Conservation (phyloP, 164 flowering plant genomes). For the Aristolochia californica region DNA sequence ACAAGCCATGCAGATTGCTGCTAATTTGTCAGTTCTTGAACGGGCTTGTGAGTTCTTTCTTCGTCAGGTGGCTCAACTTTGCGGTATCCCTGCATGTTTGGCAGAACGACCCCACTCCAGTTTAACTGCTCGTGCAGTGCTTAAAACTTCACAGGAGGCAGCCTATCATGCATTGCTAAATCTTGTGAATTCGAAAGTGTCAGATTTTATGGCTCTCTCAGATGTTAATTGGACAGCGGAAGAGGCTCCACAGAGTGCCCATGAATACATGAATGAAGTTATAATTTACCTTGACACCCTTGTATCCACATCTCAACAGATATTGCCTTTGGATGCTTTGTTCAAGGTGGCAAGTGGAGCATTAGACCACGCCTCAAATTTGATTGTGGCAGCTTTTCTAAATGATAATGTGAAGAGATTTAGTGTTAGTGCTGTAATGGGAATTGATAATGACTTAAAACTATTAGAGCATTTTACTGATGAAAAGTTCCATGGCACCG, state of each 20-base stretch:
- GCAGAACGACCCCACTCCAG: slow-evolving; percentile 50
- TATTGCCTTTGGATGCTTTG: slow-evolving; percentile 69
- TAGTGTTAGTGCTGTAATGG: slow-evolving; percentile 55
- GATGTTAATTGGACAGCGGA: slow-evolving; percentile 79
- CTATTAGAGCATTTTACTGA: slow-evolving; percentile 68
- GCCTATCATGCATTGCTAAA: slow-evolving; percentile 58
- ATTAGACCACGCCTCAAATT: slow-evolving; percentile 60
- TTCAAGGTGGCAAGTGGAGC: slow-evolving; percentile 73
- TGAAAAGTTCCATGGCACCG: slow-evolving; percentile 52
- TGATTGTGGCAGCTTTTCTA: slow-evolving; percentile 55
- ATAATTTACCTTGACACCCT: slow-evolving; percentile 60
- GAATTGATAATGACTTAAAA: slow-evolving; percentile 55
- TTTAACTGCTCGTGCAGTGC: slow-evolving; percentile 61
- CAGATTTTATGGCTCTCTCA: slow-evolving; percentile 57
- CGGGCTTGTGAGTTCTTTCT: slow-evolving; percentile 73
- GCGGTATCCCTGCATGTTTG: slow-evolving; percentile 60
- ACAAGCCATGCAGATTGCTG: slow-evolving; percentile 90
- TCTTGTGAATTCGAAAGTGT: slow-evolving; percentile 57
- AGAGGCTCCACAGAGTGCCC: slow-evolving; percentile 36
- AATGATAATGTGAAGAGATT: slow-evolving; percentile 80
- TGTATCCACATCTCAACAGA: slow-evolving; percentile 77
- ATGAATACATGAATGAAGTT: slow-evolving; percentile 64
- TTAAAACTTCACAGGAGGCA: slow-evolving; percentile 71
- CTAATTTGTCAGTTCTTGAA: slow-evolving; percentile 68
- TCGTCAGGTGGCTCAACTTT: slow-evolving; percentile 63